Base-by-base conservation (phyloP, 129 eudicot genomes). In the Flaveria bidentis region DNA sequence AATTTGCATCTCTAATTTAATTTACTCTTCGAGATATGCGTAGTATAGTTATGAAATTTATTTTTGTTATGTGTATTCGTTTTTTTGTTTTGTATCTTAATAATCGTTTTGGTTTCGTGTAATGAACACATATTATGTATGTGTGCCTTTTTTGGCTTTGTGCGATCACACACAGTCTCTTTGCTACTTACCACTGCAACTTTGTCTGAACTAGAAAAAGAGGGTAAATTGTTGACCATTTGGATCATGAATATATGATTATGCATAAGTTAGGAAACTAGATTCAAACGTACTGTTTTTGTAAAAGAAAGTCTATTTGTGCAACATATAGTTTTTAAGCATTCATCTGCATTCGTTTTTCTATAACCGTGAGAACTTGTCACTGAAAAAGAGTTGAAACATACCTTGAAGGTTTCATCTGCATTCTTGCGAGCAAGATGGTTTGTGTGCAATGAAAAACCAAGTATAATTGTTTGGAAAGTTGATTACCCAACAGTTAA, bases 241-340 rank as follows among this genome's bases (percentile, higher is more conserved):
- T 52, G 1, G 36, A 51, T 53, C 23, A 30, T 28, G 71, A 71
- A 47, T 63, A 60, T 65, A 18, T 76, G 74, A 67, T 76, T 52
- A 44, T 66, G 51, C 41, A 14, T 60, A 71, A 22, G 1, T 44
- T 76, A n/a, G 73, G 44, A 73, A 25, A 23, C 25, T 26, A 71
- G 13, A 47, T 18, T 69, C 36, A 23, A 13, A 70, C 0, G 56
- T n/a, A 18, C 14, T 36, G 1, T 33, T 33, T 2, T 64, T 33
- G 71, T 75, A 10, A 6, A 8, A 9, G 16, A 60, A 4, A 14
- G 30, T 36, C 49, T 65, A 49, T 17, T 18, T 76, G 36, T 33
- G 42, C 58, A 76, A 36, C 49, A 30, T 1, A 28, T 71, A 50
- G 62, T 28, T 9, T 71, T 28, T n/a, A 33, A 51, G 0, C 4